Base-by-base conservation (phyloP, 306 rosid species). In the Cyclanthera cordifolia region DNA sequence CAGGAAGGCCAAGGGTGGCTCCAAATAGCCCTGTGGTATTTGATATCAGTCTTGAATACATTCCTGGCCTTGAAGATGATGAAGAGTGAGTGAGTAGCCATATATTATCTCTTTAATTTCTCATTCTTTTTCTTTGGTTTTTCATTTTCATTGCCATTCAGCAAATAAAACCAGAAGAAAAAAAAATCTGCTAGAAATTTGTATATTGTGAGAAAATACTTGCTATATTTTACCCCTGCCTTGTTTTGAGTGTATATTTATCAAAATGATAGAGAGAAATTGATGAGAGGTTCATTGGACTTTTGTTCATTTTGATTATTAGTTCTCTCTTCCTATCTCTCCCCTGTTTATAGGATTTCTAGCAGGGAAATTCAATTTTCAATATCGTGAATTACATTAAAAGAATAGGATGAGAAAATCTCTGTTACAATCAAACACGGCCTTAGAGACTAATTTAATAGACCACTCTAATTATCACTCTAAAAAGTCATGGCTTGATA, bases 1-100 rank as follows among this genome's bases (percentile, higher is more conserved):
- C 98, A 58, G 98, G 98, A 74, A 87, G 98, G 81, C 98, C 96
- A 78, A 87, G 98, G 81, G 98, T 92, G 79, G 85, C 96, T 80
- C 87, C 98, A 51, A 89, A 65, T 51, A 92, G 98, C 82, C 95
- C 98, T 13, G 98, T 92, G 41, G 50, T 92, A 73, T 92, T 92
- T 61, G 98, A 89, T 39, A 93, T 91, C 70, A 92, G 96, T 75
- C 81, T 92, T 81, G 98, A 87, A 77, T 92, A 85, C 74, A 67
- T 92, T 47, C 98, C 97, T 0, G 97, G 97, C 58, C 93, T 88
- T 67, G 97, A 91, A 73, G 4, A 73, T 28, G 95, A 88, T 2
- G 97, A 91, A 72, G 91, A 91, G 77, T 59, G 81, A 77, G 61
- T 37, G 2, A 7, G 2, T 41, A 67, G 17, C 28, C 10, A 25